Percentiles rank a stretch among this genome's conserved stretches.
phyloP scores from a whole-genome alignment of 495 filamentous ascomycete species.

The Hypoxylon cercidicola region DNA sequence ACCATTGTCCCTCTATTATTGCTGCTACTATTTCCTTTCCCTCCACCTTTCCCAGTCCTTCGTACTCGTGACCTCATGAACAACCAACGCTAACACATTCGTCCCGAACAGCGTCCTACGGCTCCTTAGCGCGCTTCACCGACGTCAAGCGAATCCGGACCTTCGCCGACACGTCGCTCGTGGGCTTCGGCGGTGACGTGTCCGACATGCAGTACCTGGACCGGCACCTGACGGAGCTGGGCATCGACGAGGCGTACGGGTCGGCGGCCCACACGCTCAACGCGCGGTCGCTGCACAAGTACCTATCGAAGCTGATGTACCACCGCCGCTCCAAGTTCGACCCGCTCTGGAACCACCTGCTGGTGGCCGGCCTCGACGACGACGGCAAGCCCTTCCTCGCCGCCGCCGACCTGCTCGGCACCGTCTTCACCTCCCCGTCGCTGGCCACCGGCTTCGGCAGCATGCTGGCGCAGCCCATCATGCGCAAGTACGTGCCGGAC shows the following conservation, averaged over 20 bases:
- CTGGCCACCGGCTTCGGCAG: conserved; percentile 94
- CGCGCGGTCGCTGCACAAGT: conserved; percentile 95
- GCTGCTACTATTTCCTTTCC: not conserved
- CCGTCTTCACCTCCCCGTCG: conserved; percentile 85
- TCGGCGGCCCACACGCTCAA: conserved; percentile 68
- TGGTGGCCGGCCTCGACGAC: conserved; percentile 88
- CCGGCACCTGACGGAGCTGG: conserved; percentile 84
- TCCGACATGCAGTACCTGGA: conserved; percentile 98
- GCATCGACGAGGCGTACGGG: conserved; percentile 88
- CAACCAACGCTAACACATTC: conserved; percentile 25
- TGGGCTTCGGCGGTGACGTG: conserved; percentile 94
- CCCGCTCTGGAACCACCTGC: conserved; percentile 94
- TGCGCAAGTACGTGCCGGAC: conserved; percentile 83
- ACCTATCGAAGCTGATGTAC: conserved; percentile 94
- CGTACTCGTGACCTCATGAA: not conserved
- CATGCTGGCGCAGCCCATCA: conserved; percentile 89
- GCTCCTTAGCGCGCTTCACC: conserved; percentile 94
- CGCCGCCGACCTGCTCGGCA: conserved; percentile 90
- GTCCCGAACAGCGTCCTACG: conserved; percentile 81
- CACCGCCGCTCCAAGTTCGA: conserved; percentile 93
- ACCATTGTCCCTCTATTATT: conserved; percentile 6
- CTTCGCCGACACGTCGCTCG: conserved; percentile 79
- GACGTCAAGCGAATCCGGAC: conserved; percentile 89
- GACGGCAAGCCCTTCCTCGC: conserved; percentile 86
- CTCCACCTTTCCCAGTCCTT: too few relatives aligned